A percentile compares a stretch with the other conserved stretches of the same genome.
These are phyloP conservation scores for Calocybe indica DNA, from an alignment of 768 basidiomycete genomes.

Conservation along the genomic window DNA sequence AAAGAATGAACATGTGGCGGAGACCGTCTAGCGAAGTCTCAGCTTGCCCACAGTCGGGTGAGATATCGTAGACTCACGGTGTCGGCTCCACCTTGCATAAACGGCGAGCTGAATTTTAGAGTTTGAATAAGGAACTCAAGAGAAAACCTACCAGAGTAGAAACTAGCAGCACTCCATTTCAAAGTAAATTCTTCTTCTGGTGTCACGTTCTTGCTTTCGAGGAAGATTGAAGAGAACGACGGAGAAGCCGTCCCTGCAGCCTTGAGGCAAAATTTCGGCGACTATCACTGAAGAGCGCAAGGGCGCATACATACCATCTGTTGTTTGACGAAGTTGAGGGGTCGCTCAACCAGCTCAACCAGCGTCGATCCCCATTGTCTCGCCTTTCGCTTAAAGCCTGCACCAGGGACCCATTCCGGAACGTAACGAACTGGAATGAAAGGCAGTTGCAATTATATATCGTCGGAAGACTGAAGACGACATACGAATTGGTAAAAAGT, in stretches of 20 bases:
- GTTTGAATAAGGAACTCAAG: neutral
- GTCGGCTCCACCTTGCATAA: constrained; percentile 45
- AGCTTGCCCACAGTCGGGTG: constrained; percentile 1
- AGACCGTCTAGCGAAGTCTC: constrained; percentile 44
- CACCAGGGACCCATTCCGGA: constrained; percentile 62
- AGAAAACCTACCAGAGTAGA: constrained; percentile 38
- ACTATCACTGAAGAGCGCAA: constrained; percentile 1
- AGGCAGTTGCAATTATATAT: too few species aligned
- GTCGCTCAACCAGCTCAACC: constrained; percentile 48
- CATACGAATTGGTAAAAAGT: constrained; percentile 44
- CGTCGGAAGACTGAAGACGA: neutral
- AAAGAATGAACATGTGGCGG: constrained; percentile 55
- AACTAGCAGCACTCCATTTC: constrained; percentile 60
- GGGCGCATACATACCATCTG: constrained; percentile 39
- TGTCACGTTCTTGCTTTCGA: constrained; percentile 44
- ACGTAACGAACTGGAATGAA: constrained; percentile 42
- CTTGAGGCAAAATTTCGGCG: constrained; percentile 23
- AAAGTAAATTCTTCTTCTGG: constrained; percentile 55
- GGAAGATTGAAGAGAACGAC: constrained; percentile 54
- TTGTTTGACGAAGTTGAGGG: constrained; percentile 53
- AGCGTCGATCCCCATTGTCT: constrained; percentile 48
- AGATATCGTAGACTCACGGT: constrained; percentile 30
- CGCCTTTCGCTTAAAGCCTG: constrained; percentile 49
- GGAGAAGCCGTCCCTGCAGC: constrained; percentile 48
- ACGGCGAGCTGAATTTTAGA: neutral